Evolutionary conservation across 139 green algal species (phyloP).

Genomic region (Bryopsis sp.): DNA sequence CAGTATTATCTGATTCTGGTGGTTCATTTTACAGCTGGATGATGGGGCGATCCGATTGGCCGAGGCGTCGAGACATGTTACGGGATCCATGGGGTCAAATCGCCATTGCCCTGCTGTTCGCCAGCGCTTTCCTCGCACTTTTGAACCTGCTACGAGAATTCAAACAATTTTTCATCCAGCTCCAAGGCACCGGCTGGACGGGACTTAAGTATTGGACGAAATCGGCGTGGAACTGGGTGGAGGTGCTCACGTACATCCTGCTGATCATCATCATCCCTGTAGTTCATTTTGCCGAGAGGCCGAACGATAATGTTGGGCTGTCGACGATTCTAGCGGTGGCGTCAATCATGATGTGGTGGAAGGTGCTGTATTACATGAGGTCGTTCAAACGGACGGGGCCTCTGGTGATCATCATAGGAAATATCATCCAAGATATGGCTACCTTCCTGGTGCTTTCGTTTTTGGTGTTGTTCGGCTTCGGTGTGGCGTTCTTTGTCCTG

Average conservation of each 20-base stretch:
- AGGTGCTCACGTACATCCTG: slow-evolving; percentile 2
- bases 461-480: slow-evolving; percentile 12
- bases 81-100: too few species aligned
- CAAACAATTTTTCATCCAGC: background rate
- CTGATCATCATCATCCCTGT: slow-evolving; percentile 12
- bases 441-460: slow-evolving; percentile 7
- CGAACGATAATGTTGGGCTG: too few species aligned
- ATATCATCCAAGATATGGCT: slow-evolving; percentile 2
- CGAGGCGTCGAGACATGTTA: too few species aligned
- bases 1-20: too few species aligned
- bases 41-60: too few species aligned
- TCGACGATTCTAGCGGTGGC: background rate
- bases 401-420: slow-evolving; percentile 10
- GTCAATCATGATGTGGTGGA: slow-evolving; percentile 12
- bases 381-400: slow-evolving; percentile 9
- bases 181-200: background rate
- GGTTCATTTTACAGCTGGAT: too few species aligned
- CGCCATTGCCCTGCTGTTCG: background rate
- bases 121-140: background rate
- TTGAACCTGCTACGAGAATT: slow-evolving; percentile 4
- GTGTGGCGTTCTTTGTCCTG: slow-evolving; percentile 10
- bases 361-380: slow-evolving; percentile 8
- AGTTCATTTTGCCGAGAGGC: too few species aligned
- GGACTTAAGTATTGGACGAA: slow-evolving; percentile 7
- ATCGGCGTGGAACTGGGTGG: slow-evolving; percentile 19